These are phyloP conservation scores for Lentinula raphanica DNA, from an alignment of 768 basidiomycete species.

Conservation along the genomic window DNA sequence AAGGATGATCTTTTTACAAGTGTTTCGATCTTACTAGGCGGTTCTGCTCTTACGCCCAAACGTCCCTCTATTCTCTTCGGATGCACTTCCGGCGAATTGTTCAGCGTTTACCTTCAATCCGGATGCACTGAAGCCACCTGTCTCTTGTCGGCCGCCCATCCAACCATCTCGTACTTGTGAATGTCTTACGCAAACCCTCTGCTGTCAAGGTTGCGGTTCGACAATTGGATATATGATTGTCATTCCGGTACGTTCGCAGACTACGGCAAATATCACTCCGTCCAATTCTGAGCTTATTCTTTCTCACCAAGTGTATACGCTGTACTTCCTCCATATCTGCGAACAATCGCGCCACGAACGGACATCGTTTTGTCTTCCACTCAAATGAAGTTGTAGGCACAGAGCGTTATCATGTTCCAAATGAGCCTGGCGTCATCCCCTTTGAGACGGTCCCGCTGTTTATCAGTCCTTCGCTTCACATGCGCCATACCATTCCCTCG, in stretches of 20 bases:
- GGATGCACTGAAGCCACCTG: conserved; percentile 32
- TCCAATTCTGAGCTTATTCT: conserved; percentile 2
- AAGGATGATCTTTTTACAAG: neutral
- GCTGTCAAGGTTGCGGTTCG: conserved; percentile 73
- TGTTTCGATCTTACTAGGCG: conserved; percentile 44
- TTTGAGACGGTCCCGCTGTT: conserved; percentile 24
- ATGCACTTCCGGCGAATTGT: conserved; percentile 74
- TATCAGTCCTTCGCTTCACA: conserved; percentile 13
- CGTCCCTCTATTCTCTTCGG: conserved; percentile 78
- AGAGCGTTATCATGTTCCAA: conserved; percentile 58
- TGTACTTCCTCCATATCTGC: conserved; percentile 69
- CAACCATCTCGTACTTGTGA: conserved; percentile 62
- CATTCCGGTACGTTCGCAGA: conserved; percentile 40
- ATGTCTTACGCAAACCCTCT: conserved; percentile 78
- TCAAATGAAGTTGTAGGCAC: conserved; percentile 58
- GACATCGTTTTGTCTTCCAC: conserved; percentile 86
- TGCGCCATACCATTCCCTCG: conserved; percentile 7
- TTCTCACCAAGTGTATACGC: conserved; percentile 44
- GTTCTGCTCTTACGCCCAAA: conserved; percentile 78
- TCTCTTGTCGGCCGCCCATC: conserved; percentile 30
- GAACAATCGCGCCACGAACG: conserved; percentile 71
- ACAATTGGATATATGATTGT: conserved; percentile 80
- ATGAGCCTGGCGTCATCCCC: conserved; percentile 59
- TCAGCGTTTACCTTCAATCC: conserved; percentile 54
- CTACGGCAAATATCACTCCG: neutral